Evolutionary conservation across 495 filamentous ascomycete genomes (phyloP).

Genomic region (Neohortaea acidophila): DNA sequence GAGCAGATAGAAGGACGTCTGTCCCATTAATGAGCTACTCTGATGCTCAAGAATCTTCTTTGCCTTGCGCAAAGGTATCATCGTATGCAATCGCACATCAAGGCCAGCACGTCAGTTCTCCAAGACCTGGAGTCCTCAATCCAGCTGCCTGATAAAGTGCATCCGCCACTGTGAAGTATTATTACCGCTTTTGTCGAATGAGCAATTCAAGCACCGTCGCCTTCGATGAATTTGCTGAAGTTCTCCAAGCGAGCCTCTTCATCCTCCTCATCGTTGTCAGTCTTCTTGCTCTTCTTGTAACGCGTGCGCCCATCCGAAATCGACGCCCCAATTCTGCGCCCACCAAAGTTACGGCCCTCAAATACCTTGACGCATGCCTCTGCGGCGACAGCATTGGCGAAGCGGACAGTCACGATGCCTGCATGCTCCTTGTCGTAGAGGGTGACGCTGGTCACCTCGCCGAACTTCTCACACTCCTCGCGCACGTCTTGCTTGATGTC

Average conservation of each 20-base stretch:
- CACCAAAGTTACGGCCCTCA: constrained; percentile 67
- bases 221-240: constrained; percentile 18
- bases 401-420: constrained; percentile 73
- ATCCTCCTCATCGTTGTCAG: constrained; percentile 28
- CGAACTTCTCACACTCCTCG: constrained; percentile 76
- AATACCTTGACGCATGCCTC: constrained; percentile 59
- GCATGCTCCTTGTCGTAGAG: constrained; percentile 80
- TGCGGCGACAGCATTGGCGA: constrained; percentile 52
- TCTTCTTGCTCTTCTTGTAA: constrained; percentile 49
- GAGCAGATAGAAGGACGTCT: too few relatives aligned
- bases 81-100: too few relatives aligned
- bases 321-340: constrained; percentile 59
- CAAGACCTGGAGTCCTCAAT: too few relatives aligned
- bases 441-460: constrained; percentile 76
- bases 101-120: too few relatives aligned
- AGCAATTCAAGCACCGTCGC: too few relatives aligned
- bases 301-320: constrained; percentile 59
- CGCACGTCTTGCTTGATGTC: constrained; percentile 92
- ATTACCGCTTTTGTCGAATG: too few relatives aligned
- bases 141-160: too few relatives aligned
- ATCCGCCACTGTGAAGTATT: too few relatives aligned
- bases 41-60: too few relatives aligned
- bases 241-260: constrained; percentile 24
- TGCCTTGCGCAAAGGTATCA: too few relatives aligned
- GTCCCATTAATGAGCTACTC: too few relatives aligned